These are phyloP conservation scores for Pleurotus sapidus DNA, from an alignment of 768 basidiomycete species.

Conservation along the genomic window DNA sequence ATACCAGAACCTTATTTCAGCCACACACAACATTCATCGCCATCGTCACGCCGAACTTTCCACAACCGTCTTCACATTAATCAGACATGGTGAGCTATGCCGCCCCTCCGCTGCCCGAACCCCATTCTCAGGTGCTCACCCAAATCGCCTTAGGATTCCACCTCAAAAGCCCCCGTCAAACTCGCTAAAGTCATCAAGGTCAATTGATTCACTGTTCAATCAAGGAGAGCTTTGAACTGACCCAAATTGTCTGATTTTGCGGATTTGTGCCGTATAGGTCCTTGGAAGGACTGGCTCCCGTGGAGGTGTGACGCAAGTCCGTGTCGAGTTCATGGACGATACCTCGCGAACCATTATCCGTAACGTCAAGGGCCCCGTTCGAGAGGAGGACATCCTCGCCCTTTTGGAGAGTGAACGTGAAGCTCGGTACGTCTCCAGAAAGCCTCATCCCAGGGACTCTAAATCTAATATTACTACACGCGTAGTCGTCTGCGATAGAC, in stretches of 20 bases:
- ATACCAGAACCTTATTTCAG: constrained; percentile 3
- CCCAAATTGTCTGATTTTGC: constrained; percentile 3
- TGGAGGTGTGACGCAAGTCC: constrained; percentile 98
- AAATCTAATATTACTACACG: background rate
- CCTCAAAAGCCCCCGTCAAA: constrained; percentile 86
- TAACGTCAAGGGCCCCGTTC: constrained; percentile 98
- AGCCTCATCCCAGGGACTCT: background rate
- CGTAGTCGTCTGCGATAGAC: constrained; percentile 3
- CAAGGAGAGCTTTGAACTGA: background rate
- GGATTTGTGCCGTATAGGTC: constrained; percentile 51
- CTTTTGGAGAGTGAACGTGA: constrained; percentile 98
- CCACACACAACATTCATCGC: constrained; percentile 1
- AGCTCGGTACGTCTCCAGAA: constrained; percentile 77
- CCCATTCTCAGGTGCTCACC: background rate
- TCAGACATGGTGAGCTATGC: background rate
- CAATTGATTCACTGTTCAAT: constrained; percentile 6
- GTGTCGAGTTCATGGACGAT: constrained; percentile 99
- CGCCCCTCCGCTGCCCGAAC: too few species aligned
- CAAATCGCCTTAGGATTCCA: constrained; percentile 57
- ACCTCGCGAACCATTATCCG: constrained; percentile 94
- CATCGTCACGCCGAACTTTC: background rate
- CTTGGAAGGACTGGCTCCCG: constrained; percentile 98
- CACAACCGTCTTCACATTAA: background rate
- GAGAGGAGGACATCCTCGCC: constrained; percentile 94
- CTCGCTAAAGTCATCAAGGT: constrained; percentile 99